phyloP scores from a whole-genome alignment of 768 basidiomycete genomes.

The Cantharellus anzutake region DNA sequence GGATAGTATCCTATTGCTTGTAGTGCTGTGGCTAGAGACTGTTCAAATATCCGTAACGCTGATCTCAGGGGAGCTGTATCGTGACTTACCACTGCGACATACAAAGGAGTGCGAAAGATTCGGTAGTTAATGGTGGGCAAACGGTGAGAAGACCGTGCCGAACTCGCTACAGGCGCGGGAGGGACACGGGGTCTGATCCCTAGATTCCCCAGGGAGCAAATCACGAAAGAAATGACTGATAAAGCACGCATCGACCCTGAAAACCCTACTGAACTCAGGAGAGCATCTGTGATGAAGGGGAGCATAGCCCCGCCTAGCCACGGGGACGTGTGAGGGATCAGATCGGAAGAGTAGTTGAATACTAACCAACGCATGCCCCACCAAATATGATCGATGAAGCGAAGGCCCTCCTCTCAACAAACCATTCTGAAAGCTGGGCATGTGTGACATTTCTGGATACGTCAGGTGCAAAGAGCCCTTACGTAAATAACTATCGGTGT shows the following conservation, averaged over 20 bases:
- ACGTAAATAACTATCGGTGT: neutral
- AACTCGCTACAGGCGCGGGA: too few relatives aligned
- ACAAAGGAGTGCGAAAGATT: neutral
- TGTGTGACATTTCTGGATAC: neutral
- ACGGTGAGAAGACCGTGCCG: too few relatives aligned
- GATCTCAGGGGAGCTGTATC: neutral
- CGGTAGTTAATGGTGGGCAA: neutral
- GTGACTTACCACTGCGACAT: neutral
- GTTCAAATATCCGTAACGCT: neutral
- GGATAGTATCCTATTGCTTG: slow-evolving; percentile 4
- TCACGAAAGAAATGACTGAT: neutral
- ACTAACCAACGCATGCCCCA: neutral
- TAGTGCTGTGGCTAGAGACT: neutral
- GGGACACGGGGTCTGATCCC: neutral
- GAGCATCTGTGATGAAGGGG: neutral
- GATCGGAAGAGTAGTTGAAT: neutral
- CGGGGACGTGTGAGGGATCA: neutral
- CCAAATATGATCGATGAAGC: slow-evolving; percentile 1
- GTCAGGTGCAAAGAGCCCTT: neutral
- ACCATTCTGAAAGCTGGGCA: slow-evolving; percentile 2
- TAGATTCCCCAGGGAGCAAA: neutral
- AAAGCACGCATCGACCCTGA: too few relatives aligned
- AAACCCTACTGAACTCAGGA: too few relatives aligned
- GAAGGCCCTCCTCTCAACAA: slow-evolving; percentile 1
- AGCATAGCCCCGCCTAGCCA: neutral